These are phyloP conservation scores for Asterophora parasitica DNA, from an alignment of 768 basidiomycete species.

Conservation along the genomic window DNA sequence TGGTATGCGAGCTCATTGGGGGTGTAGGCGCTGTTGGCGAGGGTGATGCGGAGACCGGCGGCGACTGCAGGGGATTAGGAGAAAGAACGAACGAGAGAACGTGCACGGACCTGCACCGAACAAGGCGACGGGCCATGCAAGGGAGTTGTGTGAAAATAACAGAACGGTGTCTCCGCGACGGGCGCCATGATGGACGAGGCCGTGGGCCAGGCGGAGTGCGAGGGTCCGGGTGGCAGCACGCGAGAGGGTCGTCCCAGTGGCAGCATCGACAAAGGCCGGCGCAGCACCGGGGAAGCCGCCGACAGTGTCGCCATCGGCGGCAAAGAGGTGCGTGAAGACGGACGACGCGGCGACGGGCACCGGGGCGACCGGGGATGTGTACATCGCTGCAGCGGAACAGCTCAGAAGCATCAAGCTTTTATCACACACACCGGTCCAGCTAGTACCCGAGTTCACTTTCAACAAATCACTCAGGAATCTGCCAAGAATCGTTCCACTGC, in stretches of 20 bases:
- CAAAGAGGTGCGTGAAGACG: slow-evolving; percentile 46
- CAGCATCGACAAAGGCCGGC: slow-evolving; percentile 65
- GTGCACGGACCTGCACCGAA: slow-evolving; percentile 37
- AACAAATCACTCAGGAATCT: no score
- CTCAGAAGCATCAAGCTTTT: no score
- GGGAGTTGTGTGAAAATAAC: slow-evolving; percentile 65
- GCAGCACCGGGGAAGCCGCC: slow-evolving; percentile 38
- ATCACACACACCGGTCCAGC: neutral
- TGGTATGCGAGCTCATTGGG: slow-evolving; percentile 67
- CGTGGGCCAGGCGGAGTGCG: slow-evolving; percentile 53
- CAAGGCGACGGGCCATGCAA: slow-evolving; percentile 45
- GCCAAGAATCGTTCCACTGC: no score
- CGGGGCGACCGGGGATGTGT: slow-evolving; percentile 39
- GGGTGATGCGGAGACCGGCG: slow-evolving; percentile 62
- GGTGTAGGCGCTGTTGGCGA: slow-evolving; percentile 72
- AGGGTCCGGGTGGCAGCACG: slow-evolving; percentile 49
- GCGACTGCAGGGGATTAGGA: slow-evolving; percentile 34
- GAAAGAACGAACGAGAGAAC: no score
- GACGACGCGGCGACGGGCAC: slow-evolving; percentile 37
- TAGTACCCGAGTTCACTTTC: no score
- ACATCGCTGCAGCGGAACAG: slow-evolving; percentile 41
- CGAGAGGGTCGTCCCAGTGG: slow-evolving; percentile 50
- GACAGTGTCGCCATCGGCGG: slow-evolving; percentile 26
- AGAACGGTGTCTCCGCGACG: slow-evolving; percentile 55
- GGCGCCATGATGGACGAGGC: slow-evolving; percentile 41